These are phyloP conservation scores for Stagonosporopsis chrysanthemi DNA, from an alignment of 2,329 filamentous ascomycete genomes.

Conservation along the genomic window DNA sequence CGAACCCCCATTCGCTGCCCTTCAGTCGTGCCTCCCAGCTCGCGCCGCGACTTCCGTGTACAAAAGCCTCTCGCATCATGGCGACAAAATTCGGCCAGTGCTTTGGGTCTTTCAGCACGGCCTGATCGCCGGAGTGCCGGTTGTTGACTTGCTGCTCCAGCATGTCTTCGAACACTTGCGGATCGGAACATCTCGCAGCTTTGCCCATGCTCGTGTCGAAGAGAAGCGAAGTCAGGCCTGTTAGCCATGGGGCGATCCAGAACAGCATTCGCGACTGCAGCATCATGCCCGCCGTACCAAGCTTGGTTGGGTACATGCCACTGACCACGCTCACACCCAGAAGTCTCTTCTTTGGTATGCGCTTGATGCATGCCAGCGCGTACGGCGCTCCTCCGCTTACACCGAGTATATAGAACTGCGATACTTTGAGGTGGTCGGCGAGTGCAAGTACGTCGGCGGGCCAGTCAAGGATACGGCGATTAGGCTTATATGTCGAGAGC, in stretches of 20 bases:
- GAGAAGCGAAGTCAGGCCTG: slow-evolving; percentile 26
- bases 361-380: slow-evolving; percentile 55
- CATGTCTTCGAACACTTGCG: slow-evolving; percentile 36
- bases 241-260: slow-evolving; percentile 38
- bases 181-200: slow-evolving; percentile 34
- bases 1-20: slow-evolving; percentile 44
- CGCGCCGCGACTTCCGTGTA: slow-evolving; percentile 36
- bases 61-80: slow-evolving; percentile 37
- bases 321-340: slow-evolving; percentile 35
- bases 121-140: slow-evolving; percentile 30
- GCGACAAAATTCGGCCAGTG: slow-evolving; percentile 35
- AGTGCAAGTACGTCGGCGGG: slow-evolving; percentile 54
- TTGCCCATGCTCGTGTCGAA: slow-evolving; percentile 38
- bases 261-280: slow-evolving; percentile 29
- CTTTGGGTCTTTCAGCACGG: slow-evolving; percentile 30
- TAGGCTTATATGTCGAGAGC: slow-evolving; percentile 49
- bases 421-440: slow-evolving; percentile 50
- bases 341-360: slow-evolving; percentile 43
- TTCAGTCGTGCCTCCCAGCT: slow-evolving; percentile 41
- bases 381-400: slow-evolving; percentile 59
- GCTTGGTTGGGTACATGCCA: slow-evolving; percentile 35
- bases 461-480: slow-evolving; percentile 52
- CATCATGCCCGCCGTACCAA: slow-evolving; percentile 41
- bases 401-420: slow-evolving; percentile 55
- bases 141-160: slow-evolving; percentile 31